Evolutionary conservation across 495 filamentous ascomycete genomes (phyloP).

Genomic region (Cetradonia linearis): DNA sequence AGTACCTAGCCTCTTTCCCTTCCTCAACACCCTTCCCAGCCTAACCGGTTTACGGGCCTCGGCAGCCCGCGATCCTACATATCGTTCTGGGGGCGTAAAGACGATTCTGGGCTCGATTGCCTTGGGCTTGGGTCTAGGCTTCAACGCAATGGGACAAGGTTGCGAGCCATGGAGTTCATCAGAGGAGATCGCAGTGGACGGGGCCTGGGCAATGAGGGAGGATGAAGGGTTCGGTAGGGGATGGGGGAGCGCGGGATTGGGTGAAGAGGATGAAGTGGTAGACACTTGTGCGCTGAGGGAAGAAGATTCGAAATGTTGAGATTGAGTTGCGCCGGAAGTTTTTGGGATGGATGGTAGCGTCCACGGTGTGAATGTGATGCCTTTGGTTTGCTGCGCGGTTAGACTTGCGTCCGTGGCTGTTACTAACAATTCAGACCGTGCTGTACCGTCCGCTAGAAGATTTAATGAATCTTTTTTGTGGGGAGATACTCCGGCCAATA

Average conservation of each 20-base stretch:
- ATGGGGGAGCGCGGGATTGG: not conserved
- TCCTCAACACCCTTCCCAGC: not conserved
- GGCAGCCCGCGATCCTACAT: not conserved
- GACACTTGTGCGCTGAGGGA: not conserved
- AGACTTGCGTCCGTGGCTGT: not conserved
- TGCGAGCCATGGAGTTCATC: constrained; percentile 9
- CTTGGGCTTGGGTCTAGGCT: not conserved
- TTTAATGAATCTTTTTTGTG: not conserved
- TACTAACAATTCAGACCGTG: not conserved
- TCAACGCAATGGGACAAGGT: not conserved
- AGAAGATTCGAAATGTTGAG: not conserved
- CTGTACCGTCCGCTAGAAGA: not conserved
- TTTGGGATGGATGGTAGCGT: not conserved
- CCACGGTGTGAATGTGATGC: not conserved
- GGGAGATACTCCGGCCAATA: not conserved
- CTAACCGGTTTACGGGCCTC: not conserved
- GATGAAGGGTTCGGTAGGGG: not conserved
- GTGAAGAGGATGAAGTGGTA: not conserved
- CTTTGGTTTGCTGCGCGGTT: not conserved
- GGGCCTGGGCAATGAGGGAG: not conserved
- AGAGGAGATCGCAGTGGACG: constrained; percentile 6
- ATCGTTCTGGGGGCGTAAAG: constrained; percentile 14
- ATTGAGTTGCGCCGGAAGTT: not conserved
- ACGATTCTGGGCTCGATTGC: constrained; percentile 5
- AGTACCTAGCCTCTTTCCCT: not conserved